A percentile compares a stretch with the other conserved stretches of the same genome.
phyloP scores from a whole-genome alignment of 148 eudicot species.

The Fagopyrum homotropicum region DNA sequence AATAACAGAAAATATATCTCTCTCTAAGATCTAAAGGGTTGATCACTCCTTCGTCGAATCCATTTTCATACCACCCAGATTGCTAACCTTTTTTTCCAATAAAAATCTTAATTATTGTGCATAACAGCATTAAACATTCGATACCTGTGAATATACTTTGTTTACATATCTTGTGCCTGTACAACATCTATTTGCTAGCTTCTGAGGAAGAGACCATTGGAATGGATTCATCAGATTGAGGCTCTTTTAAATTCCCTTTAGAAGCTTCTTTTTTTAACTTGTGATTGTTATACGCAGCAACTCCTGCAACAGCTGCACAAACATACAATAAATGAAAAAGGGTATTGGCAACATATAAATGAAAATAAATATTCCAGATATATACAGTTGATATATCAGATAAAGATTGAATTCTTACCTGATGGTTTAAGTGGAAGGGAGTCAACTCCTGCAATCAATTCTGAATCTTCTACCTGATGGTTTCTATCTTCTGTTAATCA shows the following conservation, averaged over 20 bases:
- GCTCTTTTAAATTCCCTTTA: conserved; percentile 33
- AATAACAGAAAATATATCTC: background rate
- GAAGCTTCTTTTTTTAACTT: conserved; percentile 78
- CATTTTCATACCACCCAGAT: no score
- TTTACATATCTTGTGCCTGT: conserved; percentile 3
- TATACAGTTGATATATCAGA: background rate
- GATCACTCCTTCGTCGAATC: background rate
- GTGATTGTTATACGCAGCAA: conserved; percentile 83
- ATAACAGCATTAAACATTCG: no score
- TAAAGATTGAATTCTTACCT: background rate
- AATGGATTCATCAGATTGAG: conserved; percentile 30
- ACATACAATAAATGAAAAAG: background rate
- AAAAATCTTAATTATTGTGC: no score
- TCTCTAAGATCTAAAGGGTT: background rate
- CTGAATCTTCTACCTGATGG: no score
- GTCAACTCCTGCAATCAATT: no score
- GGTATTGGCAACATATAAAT: background rate
- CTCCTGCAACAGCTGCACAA: conserved; percentile 89
- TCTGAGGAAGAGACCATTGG: conserved; percentile 47
- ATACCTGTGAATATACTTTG: background rate
- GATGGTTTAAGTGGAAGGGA: no score
- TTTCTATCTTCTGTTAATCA: no score
- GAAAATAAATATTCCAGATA: background rate
- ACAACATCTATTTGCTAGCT: conserved; percentile 5
- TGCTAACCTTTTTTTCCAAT: no score